These are phyloP conservation scores for Triangularia verruculosa DNA, from an alignment of 2,329 filamentous ascomycete species.

Conservation along the genomic window DNA sequence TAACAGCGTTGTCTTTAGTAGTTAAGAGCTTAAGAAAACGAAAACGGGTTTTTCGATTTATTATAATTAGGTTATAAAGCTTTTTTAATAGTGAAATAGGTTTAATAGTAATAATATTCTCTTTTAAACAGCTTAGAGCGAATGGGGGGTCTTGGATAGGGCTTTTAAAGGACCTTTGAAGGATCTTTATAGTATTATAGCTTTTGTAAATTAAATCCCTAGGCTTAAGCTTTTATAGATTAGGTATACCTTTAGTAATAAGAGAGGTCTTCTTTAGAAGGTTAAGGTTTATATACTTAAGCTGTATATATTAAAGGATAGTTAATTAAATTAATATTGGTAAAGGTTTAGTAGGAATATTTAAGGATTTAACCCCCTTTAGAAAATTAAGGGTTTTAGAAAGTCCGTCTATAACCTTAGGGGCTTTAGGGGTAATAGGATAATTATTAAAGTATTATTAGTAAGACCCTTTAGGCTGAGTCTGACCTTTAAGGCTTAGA, in stretches of 20 bases:
- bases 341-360: neutral
- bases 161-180: neutral
- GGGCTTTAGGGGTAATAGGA: too few relatives aligned
- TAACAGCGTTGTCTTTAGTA: neutral
- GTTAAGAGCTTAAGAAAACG: neutral
- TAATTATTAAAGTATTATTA: too few relatives aligned
- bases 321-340: neutral
- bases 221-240: neutral
- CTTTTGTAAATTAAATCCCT: neutral
- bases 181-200: neutral
- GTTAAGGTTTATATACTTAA: neutral
- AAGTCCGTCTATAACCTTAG: too few relatives aligned
- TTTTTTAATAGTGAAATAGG: neutral
- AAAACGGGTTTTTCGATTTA: neutral
- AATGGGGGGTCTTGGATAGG: neutral
- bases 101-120: neutral
- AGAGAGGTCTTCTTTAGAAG: neutral
- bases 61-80: neutral
- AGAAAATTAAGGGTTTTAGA: too few relatives aligned
- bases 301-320: neutral
- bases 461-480: too few relatives aligned
- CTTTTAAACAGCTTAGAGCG: neutral
- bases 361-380: too few relatives aligned
- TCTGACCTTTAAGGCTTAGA: too few relatives aligned
- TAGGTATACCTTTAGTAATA: neutral